Evolutionary conservation across 768 basidiomycete species (phyloP).

Genomic region (Naganishia randhawae): DNA sequence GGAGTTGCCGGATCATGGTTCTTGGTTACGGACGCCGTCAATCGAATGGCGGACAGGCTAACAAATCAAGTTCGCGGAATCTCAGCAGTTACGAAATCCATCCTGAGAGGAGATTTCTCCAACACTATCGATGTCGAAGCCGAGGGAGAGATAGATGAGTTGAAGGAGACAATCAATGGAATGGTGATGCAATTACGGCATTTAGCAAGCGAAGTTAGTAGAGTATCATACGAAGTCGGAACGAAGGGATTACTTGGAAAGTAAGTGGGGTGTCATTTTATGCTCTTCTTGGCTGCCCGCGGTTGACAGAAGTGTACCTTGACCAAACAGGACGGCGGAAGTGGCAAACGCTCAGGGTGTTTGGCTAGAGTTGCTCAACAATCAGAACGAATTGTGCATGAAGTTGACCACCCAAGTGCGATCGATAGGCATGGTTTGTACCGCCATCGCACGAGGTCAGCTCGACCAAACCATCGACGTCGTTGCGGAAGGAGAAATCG

Average conservation of each 20-base stretch:
- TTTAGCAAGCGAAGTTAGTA: slow-evolving; percentile 86
- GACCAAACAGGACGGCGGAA: slow-evolving; percentile 72
- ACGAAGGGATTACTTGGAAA: slow-evolving; percentile 65
- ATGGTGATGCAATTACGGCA: slow-evolving; percentile 84
- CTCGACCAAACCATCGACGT: slow-evolving; percentile 68
- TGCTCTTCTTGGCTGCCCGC: slow-evolving; percentile 55
- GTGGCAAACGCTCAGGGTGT: slow-evolving; percentile 91
- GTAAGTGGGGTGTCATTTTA: neutral
- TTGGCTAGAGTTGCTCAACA: slow-evolving; percentile 64
- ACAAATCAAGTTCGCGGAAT: slow-evolving; percentile 76
- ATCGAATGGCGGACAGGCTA: slow-evolving; percentile 55
- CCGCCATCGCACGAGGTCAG: slow-evolving; percentile 51
- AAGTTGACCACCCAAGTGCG: slow-evolving; percentile 54
- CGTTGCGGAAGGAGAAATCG: slow-evolving; percentile 86
- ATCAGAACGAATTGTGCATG: slow-evolving; percentile 47
- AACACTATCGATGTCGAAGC: slow-evolving; percentile 87
- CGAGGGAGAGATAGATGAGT: slow-evolving; percentile 85
- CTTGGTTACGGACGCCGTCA: slow-evolving; percentile 82
- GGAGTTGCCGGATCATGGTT: slow-evolving; percentile 93
- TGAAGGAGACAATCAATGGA: slow-evolving; percentile 84
- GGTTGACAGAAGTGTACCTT: slow-evolving; percentile 75
- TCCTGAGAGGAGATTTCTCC: slow-evolving; percentile 77
- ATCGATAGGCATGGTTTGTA: slow-evolving; percentile 52
- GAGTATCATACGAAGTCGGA: slow-evolving; percentile 59
- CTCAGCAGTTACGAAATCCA: slow-evolving; percentile 92